These are phyloP conservation scores for Blastomyces percursus DNA, from an alignment of 2,329 filamentous ascomycete genomes.

Conservation along the genomic window DNA sequence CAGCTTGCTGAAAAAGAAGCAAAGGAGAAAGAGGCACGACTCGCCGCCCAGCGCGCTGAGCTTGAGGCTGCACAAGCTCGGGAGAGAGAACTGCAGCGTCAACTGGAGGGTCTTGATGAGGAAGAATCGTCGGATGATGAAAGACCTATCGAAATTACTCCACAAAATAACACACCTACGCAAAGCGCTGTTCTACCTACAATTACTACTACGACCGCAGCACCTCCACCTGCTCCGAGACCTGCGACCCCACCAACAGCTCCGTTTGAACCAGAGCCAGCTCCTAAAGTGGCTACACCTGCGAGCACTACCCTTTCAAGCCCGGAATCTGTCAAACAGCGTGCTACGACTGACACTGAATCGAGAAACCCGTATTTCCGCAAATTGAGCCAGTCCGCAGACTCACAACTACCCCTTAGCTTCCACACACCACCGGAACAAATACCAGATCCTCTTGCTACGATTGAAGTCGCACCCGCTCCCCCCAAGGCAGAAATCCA, in stretches of 20 bases:
- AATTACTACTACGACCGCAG: conserved; percentile 17
- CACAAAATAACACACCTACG: conserved; percentile 49
- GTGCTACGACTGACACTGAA: conserved; percentile 54
- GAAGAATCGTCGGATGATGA: conserved; percentile 73
- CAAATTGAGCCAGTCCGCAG: conserved; percentile 62
- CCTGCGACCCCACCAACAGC: conserved; percentile 16
- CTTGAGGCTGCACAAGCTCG: conserved; percentile 84
- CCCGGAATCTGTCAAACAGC: conserved; percentile 24
- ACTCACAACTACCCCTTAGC: conserved; percentile 35
- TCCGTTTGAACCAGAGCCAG: conserved; percentile 40
- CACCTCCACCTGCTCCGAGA: conserved; percentile 19
- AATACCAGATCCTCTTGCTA: conserved; percentile 24
- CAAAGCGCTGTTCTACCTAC: conserved; percentile 44
- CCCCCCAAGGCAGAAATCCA: conserved; percentile 38
- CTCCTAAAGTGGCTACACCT: conserved; percentile 38
- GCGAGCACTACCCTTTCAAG: conserved; percentile 41
- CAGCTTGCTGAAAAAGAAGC: conserved; percentile 78
- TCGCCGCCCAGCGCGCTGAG: conserved; percentile 78
- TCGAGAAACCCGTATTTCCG: conserved; percentile 94
- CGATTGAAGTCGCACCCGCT: conserved; percentile 20
- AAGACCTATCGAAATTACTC: conserved; percentile 57
- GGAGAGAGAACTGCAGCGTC: conserved; percentile 77
- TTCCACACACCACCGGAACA: conserved; percentile 35
- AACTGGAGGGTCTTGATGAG: conserved; percentile 69
- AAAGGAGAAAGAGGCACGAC: conserved; percentile 74